A percentile compares a stretch with the other conserved stretches of the same genome.
phyloP scores from a whole-genome alignment of 139 green algal species.

The Haematococcus lacustris region DNA sequence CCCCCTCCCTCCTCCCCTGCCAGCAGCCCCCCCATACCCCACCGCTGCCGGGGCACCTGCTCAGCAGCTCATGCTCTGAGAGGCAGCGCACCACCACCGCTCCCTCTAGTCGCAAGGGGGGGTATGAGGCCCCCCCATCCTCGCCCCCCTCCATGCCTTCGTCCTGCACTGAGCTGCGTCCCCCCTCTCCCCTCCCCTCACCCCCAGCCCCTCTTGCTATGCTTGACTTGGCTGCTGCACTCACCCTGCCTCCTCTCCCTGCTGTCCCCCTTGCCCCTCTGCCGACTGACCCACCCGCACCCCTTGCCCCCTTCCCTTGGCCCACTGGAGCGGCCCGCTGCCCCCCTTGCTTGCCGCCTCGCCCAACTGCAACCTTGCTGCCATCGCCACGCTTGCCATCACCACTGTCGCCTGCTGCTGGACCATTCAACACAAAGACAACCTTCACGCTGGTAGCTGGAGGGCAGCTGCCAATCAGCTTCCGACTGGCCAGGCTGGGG shows the following conservation, averaged over 20 bases:
- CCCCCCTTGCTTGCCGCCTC: not conserved
- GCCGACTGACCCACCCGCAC: not conserved
- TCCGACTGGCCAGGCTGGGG: not conserved
- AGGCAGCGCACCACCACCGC: no score
- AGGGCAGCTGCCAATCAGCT: not conserved
- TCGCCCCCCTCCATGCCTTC: no score
- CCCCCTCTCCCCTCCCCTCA: not conserved
- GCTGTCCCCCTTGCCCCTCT: not conserved
- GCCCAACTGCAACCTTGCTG: not conserved
- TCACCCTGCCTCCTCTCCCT: not conserved
- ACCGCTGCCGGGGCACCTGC: no score
- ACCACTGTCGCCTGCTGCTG: not conserved
- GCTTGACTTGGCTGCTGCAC: not conserved
- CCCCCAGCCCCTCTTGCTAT: not conserved
- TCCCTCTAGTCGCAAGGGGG: no score
- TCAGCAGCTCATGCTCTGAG: no score
- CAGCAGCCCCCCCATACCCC: no score
- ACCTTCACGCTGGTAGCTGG: not conserved
- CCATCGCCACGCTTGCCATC: not conserved
- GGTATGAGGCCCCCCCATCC: no score
- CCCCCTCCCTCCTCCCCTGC: no score
- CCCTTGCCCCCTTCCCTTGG: no score
- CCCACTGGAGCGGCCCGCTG: not conserved
- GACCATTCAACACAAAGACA: conserved; percentile 22
- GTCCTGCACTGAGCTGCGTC: no score